Base-by-base conservation (phyloP, 2,329 filamentous ascomycete genomes). In the Colletotrichum sp. region DNA sequence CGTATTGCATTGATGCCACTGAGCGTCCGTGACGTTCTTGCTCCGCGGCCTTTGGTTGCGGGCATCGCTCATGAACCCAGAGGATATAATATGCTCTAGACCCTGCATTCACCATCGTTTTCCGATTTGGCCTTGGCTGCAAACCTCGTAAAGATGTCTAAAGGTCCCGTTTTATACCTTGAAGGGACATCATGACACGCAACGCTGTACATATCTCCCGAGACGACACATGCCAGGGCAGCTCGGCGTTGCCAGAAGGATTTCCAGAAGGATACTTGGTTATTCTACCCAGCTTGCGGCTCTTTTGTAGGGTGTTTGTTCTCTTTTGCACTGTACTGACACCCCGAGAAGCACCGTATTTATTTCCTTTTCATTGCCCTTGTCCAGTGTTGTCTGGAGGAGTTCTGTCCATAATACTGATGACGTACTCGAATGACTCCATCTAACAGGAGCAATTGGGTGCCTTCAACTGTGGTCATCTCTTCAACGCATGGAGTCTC, bases 1-100 rank as follows among this genome's bases (percentile, higher is more conserved):
- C 44, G 6, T 7, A 1, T 21, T 12, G 10, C 4, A 4, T n/a
- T 9, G 3, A 1, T 49, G 10, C 39, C 9, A 12, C 3, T 9
- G 1, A 18, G 1, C 0, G 36, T 39, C 0, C 15, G 15, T 1
- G 8, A 2, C 36, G 36, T 0, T 4, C 3, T 21, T 8, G 18
- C 3, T 21, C n/a, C n/a, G n/a, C 44, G 0, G 18, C 0, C 44
- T 49, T 49, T 6, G 10, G 7, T 21, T 21, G n/a, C 44, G 10
- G 10, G n/a, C 44, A 52, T 52, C n/a, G 10, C 44, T 13, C n/a
- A 52, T 49, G 44, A 36, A 36, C 34, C 15, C n/a, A n/a, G n/a
- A n/a, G n/a, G n/a, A n/a, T n/a, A n/a, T n/a, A n/a, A n/a, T n/a
- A n/a, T n/a, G n/a, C n/a, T n/a, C n/a, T n/a, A n/a, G n/a, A n/a